These are phyloP conservation scores for Candida dubliniensis DNA, from an alignment of 1,139 yeast genomes.

Conservation along the genomic window DNA sequence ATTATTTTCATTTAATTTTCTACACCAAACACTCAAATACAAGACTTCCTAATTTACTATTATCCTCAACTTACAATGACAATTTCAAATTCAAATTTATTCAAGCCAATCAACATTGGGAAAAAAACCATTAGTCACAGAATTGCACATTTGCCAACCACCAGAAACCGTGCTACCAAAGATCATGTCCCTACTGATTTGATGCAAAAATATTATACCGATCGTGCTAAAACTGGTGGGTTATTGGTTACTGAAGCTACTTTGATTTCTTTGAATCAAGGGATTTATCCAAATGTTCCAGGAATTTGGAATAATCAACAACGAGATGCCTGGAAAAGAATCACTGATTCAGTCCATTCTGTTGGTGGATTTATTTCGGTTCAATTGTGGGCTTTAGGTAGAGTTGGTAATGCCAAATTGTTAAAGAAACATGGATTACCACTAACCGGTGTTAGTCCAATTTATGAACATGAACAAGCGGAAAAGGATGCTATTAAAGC, in stretches of 20 bases:
- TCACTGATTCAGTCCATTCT: conserved; percentile 31
- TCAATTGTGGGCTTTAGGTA: conserved; percentile 66
- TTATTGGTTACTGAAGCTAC: conserved; percentile 47
- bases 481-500: conserved; percentile 30
- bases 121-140: conserved; percentile 36
- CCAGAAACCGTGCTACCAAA: conserved; percentile 49
- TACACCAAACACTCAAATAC: too few relatives aligned
- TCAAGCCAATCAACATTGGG: conserved; percentile 53
- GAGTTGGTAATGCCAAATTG: conserved; percentile 47
- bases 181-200: conserved; percentile 51
- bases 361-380: conserved; percentile 30
- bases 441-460: conserved; percentile 26
- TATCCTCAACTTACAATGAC: conserved; percentile 7
- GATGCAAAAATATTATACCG: conserved; percentile 49
- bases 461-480: conserved; percentile 22
- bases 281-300: conserved; percentile 47
- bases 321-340: conserved; percentile 52
- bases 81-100: conserved; percentile 29
- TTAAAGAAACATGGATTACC: conserved; percentile 35
- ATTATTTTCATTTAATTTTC: too few relatives aligned
- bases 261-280: conserved; percentile 27
- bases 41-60: too few relatives aligned
- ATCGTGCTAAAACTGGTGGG: conserved; percentile 54
- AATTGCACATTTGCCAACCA: conserved; percentile 54
- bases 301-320: conserved; percentile 55